These are phyloP conservation scores for Vitis rotundifolia DNA, from an alignment of 164 flowering plant genomes.

Conservation along the genomic window DNA sequence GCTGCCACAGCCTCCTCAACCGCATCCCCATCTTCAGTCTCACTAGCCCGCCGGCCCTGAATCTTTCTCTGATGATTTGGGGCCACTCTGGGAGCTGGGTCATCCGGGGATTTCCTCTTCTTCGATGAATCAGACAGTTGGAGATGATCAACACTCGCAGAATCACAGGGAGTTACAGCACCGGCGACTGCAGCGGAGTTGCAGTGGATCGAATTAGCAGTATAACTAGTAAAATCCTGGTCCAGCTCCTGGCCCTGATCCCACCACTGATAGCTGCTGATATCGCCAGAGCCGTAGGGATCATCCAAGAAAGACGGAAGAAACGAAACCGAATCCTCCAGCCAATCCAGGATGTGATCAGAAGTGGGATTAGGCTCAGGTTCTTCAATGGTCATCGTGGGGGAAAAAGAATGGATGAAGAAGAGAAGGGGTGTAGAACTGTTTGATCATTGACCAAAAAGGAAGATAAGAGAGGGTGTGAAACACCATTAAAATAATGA, in stretches of 20 bases:
- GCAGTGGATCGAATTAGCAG: slow-evolving; percentile 18
- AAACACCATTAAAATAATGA: slow-evolving; percentile 3
- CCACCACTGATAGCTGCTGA: slow-evolving; percentile 50
- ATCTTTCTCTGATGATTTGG: slow-evolving; percentile 21
- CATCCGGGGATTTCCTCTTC: slow-evolving; percentile 44
- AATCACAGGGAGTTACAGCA: neutral
- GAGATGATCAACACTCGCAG: slow-evolving; percentile 10
- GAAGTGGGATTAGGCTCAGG: slow-evolving; percentile 35
- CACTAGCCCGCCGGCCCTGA: slow-evolving; percentile 15
- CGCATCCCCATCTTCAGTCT: slow-evolving; percentile 14
- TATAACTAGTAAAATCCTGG: slow-evolving; percentile 24
- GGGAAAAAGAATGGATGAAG: neutral
- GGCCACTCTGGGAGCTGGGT: slow-evolving; percentile 12
- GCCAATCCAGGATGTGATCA: slow-evolving; percentile 54
- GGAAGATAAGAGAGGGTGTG: slow-evolving; percentile 2
- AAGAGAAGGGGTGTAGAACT: neutral
- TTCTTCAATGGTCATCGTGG: slow-evolving; percentile 38
- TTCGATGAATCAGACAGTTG: slow-evolving; percentile 30
- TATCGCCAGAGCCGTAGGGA: slow-evolving; percentile 31
- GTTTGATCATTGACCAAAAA: neutral
- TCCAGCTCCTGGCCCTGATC: slow-evolving; percentile 23
- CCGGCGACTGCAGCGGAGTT: neutral
- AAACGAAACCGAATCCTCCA: slow-evolving; percentile 43
- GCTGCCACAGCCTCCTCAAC: slow-evolving; percentile 23
- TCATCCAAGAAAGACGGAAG: slow-evolving; percentile 49